Evolutionary conservation across 768 basidiomycete genomes (phyloP).

Genomic region (Podaxis sp.): DNA sequence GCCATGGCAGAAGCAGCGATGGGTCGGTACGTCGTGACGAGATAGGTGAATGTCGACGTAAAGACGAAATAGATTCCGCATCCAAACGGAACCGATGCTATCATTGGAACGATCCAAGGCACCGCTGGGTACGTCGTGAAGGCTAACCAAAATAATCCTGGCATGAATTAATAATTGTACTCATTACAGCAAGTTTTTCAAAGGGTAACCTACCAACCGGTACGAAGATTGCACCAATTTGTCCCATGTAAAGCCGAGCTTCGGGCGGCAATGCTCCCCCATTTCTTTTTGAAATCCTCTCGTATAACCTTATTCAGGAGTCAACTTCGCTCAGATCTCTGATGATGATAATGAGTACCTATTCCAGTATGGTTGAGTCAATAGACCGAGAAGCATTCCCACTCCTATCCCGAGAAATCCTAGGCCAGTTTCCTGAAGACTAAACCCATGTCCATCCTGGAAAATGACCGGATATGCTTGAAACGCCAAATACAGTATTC

Average conservation of each 20-base stretch:
- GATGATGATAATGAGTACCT: conserved; percentile 29
- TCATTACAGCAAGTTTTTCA: conserved; percentile 19
- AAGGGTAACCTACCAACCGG: conserved; percentile 49
- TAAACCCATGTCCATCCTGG: conserved; percentile 43
- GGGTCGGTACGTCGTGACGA: conserved; percentile 66
- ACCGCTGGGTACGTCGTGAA: conserved; percentile 48
- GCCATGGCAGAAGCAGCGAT: conserved; percentile 70
- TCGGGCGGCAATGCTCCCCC: conserved; percentile 61
- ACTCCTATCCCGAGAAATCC: conserved; percentile 62
- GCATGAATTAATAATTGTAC: too few relatives aligned
- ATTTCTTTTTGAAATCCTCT: conserved; percentile 33
- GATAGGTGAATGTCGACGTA: conserved; percentile 68
- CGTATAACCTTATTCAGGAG: conserved; percentile 30
- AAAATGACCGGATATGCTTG: conserved; percentile 60
- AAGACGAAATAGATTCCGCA: conserved; percentile 65
- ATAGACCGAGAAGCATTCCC: conserved; percentile 50
- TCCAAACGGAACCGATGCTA: conserved; percentile 67
- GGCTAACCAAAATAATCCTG: conserved; percentile 63
- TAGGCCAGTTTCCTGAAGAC: conserved; percentile 49
- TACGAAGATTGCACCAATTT: conserved; percentile 64
- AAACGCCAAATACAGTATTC: conserved; percentile 56
- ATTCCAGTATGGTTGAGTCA: conserved; percentile 54
- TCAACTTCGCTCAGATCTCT: not conserved
- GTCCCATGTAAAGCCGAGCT: conserved; percentile 60
- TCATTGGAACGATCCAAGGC: conserved; percentile 66